A percentile compares a stretch with the other conserved stretches of the same genome.
Evolutionary conservation across 2,329 filamentous ascomycete species (phyloP).

Genomic region (Verticillium tricorpus): DNA sequence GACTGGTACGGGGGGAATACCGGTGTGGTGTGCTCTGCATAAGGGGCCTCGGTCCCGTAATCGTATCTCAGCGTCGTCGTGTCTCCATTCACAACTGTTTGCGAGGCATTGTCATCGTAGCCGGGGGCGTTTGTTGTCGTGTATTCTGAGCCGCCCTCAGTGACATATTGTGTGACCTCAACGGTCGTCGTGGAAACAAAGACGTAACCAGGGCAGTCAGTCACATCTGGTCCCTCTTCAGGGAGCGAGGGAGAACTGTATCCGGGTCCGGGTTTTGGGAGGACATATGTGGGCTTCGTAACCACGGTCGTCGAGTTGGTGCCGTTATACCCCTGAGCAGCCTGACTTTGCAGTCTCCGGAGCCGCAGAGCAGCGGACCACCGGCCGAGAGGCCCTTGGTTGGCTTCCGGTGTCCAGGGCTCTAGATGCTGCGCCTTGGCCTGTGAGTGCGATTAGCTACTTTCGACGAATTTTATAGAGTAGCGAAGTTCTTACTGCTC

Average conservation of each 20-base stretch:
- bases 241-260: not conserved
- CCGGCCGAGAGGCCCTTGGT: not conserved
- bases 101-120: not conserved
- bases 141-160: conserved; percentile 19
- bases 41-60: conserved; percentile 4
- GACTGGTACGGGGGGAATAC: not conserved
- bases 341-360: not conserved
- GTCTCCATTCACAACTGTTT: not conserved
- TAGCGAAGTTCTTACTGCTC: not conserved
- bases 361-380: not conserved
- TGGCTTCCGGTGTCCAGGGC: not conserved
- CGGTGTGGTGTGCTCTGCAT: conserved; percentile 3
- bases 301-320: conserved; percentile 5
- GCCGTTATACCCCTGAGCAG: conserved; percentile 2
- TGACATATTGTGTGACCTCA: conserved; percentile 26
- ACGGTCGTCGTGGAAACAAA: conserved; percentile 25
- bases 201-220: conserved; percentile 3
- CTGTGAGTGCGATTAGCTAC: too few species aligned
- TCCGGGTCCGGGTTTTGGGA: not conserved
- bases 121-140: not conserved
- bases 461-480: too few species aligned
- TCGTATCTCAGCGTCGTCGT: not conserved
- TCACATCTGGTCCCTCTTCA: not conserved
- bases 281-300: not conserved
- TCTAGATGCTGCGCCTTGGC: not conserved